Evolutionary conservation across 1,284 basidiomycete species (phyloP), one percentile per base, ranked within the genome.

Genomic region (Omphalotus olearius): DNA sequence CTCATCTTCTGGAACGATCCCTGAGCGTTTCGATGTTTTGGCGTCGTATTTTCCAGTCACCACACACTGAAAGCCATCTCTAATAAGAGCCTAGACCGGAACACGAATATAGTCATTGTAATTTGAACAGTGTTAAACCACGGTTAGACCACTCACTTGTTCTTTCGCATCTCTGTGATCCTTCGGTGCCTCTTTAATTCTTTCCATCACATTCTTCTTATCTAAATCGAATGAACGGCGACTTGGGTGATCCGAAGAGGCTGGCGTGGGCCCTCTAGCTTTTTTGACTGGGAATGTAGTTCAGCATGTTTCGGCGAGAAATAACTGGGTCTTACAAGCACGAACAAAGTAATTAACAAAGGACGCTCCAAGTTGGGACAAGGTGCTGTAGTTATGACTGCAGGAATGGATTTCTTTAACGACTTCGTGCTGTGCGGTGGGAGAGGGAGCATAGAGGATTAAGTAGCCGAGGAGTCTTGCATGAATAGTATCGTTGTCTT

Each of bases 51-150:
- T 40, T 38, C 63, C 62, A 25, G 65, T 60, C 16, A 64, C 48
- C n/a, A 65, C 50, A 54, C 66, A 66, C n/a, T 61, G 51, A 51
- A 55, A 65, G 23, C 56, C 54, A 52, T 68, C 66, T 23, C 66
- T 62, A 40, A 59, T 46, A 28, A 67, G 59, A 36, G 61, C 60
- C 63, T 65, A 41, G 14, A n/a, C 9, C 14, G 14, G 42, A 37
- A 26, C 20, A 14, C 30, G 30, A 33, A 33, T 20, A 11, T 17
- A n/a, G 36, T 40, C 28, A 11, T 18, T 37, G 39, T 25, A 38
- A 33, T 6, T 10, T 17, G 6, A 44, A 35, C 20, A 33, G 30
- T 9, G 30, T n/a, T n/a, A n/a, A n/a, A n/a, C n/a, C n/a, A n/a
- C n/a, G n/a, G n/a, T n/a, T 33, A 16, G 30, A 33, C 30, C 3